phyloP scores from a whole-genome alignment of 2,329 filamentous ascomycete genomes.

The Scytalidium sp. region DNA sequence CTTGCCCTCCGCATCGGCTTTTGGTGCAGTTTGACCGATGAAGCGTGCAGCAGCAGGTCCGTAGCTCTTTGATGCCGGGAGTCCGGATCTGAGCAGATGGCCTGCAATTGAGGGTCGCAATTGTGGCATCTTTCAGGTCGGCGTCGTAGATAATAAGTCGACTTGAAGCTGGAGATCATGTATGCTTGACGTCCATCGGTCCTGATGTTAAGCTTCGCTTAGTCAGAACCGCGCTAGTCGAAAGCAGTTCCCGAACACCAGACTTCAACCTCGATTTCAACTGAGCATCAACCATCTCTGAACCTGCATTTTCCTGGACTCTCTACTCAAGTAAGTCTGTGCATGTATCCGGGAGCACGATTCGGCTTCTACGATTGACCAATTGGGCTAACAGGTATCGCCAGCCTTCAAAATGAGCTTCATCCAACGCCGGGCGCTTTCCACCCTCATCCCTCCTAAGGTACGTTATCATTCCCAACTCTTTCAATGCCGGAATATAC shows the following conservation, averaged over 20 bases:
- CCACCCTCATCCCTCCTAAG: conserved; percentile 99
- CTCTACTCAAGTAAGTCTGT: background rate
- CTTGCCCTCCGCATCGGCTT: conserved; percentile 34
- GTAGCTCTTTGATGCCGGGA: conserved; percentile 31
- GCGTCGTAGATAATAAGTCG: background rate
- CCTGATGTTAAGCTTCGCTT: conserved; percentile 9
- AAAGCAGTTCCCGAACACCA: background rate
- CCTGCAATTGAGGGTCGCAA: conserved; percentile 55
- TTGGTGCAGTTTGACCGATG: conserved; percentile 43
- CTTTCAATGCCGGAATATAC: background rate
- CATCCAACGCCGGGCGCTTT: conserved; percentile 86
- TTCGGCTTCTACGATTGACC: conserved; percentile 1
- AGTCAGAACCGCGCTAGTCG: conserved; percentile 10
- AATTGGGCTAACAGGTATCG: conserved; percentile 27
- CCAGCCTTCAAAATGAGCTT: conserved; percentile 77
- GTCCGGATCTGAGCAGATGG: conserved; percentile 48
- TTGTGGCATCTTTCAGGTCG: conserved; percentile 55
- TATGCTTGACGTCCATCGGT: conserved; percentile 49
- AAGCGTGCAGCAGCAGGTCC: conserved; percentile 49
- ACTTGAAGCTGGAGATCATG: conserved; percentile 46
- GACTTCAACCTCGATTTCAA: background rate
- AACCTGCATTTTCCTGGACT: background rate
- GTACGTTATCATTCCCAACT: conserved; percentile 47
- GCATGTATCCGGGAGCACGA: background rate
- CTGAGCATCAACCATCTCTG: background rate